Percentiles rank a stretch among this genome's conserved stretches.
Conservation (phyloP, 139 green algal genomes). For the Chlorella sorokiniana region DNA sequence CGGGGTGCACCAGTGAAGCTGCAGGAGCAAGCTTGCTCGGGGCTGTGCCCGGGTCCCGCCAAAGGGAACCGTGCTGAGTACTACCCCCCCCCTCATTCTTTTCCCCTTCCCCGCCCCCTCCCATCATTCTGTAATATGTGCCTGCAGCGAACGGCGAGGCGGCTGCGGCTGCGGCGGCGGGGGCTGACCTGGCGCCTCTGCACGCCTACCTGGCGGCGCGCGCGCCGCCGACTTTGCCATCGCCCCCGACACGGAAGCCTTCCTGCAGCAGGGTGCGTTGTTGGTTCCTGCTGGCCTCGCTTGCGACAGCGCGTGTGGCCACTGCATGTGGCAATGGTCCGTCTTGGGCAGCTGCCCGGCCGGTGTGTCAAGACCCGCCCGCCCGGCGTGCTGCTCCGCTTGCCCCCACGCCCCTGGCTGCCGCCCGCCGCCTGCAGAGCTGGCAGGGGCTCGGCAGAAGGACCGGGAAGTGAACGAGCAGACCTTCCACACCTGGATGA, state of each 20-base stretch:
- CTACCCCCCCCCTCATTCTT: background rate
- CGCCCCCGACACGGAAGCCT: background rate
- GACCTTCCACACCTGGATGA: slow-evolving; percentile 54
- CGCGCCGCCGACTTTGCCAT: slow-evolving; percentile 43
- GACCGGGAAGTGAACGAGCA: slow-evolving; percentile 8
- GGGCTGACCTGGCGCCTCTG: slow-evolving; percentile 35
- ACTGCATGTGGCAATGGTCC: too few species aligned
- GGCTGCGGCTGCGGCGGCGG: background rate
- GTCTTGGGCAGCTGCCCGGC: too few species aligned
- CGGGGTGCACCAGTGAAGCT: too few species aligned
- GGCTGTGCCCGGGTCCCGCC: too few species aligned
- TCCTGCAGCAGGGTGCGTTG: slow-evolving; percentile 27
- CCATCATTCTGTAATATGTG: too few species aligned
- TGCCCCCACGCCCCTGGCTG: background rate
- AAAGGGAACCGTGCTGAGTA: too few species aligned
- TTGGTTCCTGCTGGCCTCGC: too few species aligned
- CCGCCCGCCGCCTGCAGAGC: slow-evolving; percentile 4
- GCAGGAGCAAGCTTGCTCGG: too few species aligned
- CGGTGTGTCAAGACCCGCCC: background rate
- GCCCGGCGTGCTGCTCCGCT: background rate
- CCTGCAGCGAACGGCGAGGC: slow-evolving; percentile 5
- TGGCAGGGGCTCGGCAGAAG: slow-evolving; percentile 40
- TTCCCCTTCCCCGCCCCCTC: background rate
- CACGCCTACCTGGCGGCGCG: slow-evolving; percentile 41
- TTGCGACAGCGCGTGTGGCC: too few species aligned